Evolutionary conservation across 2,329 filamentous ascomycete genomes (phyloP).

Genomic region (Colletotrichum costaricense): DNA sequence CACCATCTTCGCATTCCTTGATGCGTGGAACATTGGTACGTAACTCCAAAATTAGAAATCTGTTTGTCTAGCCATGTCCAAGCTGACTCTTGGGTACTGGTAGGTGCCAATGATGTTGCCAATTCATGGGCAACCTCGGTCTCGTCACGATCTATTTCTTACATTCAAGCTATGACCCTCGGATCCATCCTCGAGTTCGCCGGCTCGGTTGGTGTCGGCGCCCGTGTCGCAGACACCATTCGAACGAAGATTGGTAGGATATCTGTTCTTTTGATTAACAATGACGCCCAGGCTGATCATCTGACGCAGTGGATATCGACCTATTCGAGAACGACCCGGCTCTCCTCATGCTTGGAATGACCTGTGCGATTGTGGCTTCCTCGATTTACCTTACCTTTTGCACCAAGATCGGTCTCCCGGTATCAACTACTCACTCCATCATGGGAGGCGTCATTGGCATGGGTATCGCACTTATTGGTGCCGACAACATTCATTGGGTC

Average conservation of each 20-base stretch:
- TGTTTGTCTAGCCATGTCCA: background rate
- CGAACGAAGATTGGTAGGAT: conserved; percentile 47
- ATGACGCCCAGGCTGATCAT: background rate
- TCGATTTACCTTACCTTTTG: conserved; percentile 55
- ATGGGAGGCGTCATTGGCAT: conserved; percentile 58
- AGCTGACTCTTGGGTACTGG: background rate
- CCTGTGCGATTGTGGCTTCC: conserved; percentile 49
- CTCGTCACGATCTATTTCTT: conserved; percentile 67
- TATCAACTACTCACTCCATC: conserved; percentile 60
- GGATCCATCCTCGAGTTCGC: conserved; percentile 60
- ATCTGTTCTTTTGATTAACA: background rate
- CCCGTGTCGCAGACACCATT: conserved; percentile 59
- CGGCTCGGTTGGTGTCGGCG: conserved; percentile 60
- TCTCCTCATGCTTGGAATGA: conserved; percentile 55
- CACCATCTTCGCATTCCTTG: conserved; percentile 73
- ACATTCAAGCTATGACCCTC: conserved; percentile 58
- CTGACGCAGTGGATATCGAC: conserved; percentile 50
- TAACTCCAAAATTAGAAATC: background rate
- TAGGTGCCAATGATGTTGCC: conserved; percentile 64
- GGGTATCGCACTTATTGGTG: conserved; percentile 54
- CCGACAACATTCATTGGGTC: conserved; percentile 53
- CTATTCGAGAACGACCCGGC: conserved; percentile 53
- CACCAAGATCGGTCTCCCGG: conserved; percentile 46
- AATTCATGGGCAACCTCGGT: conserved; percentile 73
- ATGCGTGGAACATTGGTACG: conserved; percentile 74